Conservation (phyloP, 495 filamentous ascomycete genomes). For the Neurospora sp. region DNA sequence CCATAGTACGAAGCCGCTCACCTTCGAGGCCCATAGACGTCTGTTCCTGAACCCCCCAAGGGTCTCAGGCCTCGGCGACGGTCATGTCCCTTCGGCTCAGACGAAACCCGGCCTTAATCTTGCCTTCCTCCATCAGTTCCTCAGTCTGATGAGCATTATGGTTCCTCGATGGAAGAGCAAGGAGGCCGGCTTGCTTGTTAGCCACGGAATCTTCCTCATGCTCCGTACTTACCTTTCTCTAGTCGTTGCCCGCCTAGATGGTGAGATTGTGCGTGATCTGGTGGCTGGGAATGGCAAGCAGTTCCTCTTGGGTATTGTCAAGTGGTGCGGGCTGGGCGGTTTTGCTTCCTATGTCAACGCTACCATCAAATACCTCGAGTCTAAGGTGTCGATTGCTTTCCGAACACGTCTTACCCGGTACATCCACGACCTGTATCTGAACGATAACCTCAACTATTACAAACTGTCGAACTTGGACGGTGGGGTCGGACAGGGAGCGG, state of each 20-base stretch:
- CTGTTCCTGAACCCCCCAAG: slow-evolving; percentile 87
- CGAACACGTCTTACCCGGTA: slow-evolving; percentile 92
- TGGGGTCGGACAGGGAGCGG: slow-evolving; percentile 79
- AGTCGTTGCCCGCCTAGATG: slow-evolving; percentile 85
- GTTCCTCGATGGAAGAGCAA: slow-evolving; percentile 91
- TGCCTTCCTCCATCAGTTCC: slow-evolving; percentile 96
- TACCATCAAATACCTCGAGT: slow-evolving; percentile 96
- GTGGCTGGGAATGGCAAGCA: slow-evolving; percentile 84
- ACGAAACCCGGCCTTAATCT: slow-evolving; percentile 93
- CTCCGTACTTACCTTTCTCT: slow-evolving; percentile 89
- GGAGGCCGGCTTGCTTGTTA: slow-evolving; percentile 79
- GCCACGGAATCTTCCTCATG: slow-evolving; percentile 81
- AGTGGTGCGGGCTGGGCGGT: slow-evolving; percentile 54
- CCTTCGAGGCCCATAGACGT: slow-evolving; percentile 91
- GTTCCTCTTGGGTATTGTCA: slow-evolving; percentile 83
- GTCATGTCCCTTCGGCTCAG: slow-evolving; percentile 73
- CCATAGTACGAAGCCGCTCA: slow-evolving; percentile 81
- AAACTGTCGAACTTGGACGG: slow-evolving; percentile 91
- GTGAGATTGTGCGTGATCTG: slow-evolving; percentile 91
- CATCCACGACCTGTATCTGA: slow-evolving; percentile 95
- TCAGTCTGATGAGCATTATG: slow-evolving; percentile 94
- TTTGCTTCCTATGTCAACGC: slow-evolving; percentile 89
- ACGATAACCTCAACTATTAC: slow-evolving; percentile 90
- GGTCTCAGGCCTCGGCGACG: slow-evolving; percentile 63
- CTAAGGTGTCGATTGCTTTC: slow-evolving; percentile 97